Conservation (phyloP, 352 stramenopile species). For the Globisporangium perplexum region DNA sequence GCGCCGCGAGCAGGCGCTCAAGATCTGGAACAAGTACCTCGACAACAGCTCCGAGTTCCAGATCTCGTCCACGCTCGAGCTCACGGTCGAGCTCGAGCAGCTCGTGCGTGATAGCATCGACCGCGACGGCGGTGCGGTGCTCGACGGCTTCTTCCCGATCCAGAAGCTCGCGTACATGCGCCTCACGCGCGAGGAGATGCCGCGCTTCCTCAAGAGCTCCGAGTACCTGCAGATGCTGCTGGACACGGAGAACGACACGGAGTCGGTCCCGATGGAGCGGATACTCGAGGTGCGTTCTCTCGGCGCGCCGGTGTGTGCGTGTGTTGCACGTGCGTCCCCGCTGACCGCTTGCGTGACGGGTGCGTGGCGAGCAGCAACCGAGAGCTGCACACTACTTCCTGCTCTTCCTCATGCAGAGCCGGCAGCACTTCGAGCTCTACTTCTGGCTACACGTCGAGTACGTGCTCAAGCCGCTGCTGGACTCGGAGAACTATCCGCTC, state of each 20-base stretch:
- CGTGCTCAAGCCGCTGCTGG: conserved; percentile 67
- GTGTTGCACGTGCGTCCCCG: background rate
- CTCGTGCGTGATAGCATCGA: conserved; percentile 71
- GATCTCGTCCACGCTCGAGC: conserved; percentile 75
- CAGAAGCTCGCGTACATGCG: conserved; percentile 85
- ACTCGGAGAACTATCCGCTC: conserved; percentile 32
- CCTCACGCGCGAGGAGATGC: conserved; percentile 75
- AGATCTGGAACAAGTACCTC: conserved; percentile 88
- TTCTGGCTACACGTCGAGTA: conserved; percentile 88
- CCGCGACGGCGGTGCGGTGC: conserved; percentile 30
- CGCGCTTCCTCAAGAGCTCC: conserved; percentile 76
- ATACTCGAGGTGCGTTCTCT: conserved; percentile 44
- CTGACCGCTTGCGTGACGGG: background rate
- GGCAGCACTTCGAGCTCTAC: conserved; percentile 85
- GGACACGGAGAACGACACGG: conserved; percentile 68
- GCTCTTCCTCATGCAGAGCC: conserved; percentile 83
- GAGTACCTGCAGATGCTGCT: conserved; percentile 85
- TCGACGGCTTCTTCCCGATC: conserved; percentile 78
- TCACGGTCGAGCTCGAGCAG: conserved; percentile 69
- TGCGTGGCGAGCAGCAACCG: conserved; percentile 36
- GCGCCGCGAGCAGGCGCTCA: conserved; percentile 59
- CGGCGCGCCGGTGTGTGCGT: background rate
- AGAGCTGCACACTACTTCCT: conserved; percentile 82
- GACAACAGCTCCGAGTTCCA: conserved; percentile 75
- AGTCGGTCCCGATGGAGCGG: conserved; percentile 74